Evolutionary conservation across 1,284 basidiomycete species (phyloP).

Genomic region (Pseudozyma sp.): DNA sequence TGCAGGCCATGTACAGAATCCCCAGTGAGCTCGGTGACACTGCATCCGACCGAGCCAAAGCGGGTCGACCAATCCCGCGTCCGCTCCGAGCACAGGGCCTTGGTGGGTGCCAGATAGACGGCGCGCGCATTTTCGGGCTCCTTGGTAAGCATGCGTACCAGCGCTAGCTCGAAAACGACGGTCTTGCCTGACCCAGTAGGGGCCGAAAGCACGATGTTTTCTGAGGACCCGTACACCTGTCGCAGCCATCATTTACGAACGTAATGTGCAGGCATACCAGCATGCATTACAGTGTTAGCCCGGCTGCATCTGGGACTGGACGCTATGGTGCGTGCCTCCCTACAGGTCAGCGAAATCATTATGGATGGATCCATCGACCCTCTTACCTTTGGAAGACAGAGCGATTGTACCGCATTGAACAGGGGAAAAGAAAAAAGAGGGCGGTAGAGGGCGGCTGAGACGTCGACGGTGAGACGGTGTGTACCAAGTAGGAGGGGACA

Average conservation of each 20-base stretch:
- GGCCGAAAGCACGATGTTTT: conserved; percentile 77
- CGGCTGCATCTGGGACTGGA: too few species aligned
- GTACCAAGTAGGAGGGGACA: background rate
- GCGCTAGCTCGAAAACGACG: conserved; percentile 89
- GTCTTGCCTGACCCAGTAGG: conserved; percentile 60
- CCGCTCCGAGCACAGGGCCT: conserved; percentile 84
- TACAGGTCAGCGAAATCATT: too few species aligned
- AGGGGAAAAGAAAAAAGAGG: conserved; percentile 84
- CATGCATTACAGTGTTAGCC: background rate
- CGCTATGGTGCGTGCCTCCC: too few species aligned
- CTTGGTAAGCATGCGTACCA: conserved; percentile 79
- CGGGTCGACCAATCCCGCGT: conserved; percentile 85
- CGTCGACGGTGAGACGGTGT: background rate
- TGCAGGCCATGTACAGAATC: conserved; percentile 42
- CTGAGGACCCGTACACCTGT: conserved; percentile 77
- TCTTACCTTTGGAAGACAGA: conserved; percentile 80
- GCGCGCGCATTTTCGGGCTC: conserved; percentile 71
- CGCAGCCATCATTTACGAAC: too few species aligned
- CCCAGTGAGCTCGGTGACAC: conserved; percentile 84
- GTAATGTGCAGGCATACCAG: background rate
- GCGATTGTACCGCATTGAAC: conserved; percentile 90
- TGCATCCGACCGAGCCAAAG: conserved; percentile 76
- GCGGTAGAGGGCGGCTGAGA: conserved; percentile 81
- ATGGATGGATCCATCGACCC: background rate
- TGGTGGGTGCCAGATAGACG: conserved; percentile 94